Evolutionary conservation across 768 basidiomycete species (phyloP).

Genomic region (Russula brevipes): DNA sequence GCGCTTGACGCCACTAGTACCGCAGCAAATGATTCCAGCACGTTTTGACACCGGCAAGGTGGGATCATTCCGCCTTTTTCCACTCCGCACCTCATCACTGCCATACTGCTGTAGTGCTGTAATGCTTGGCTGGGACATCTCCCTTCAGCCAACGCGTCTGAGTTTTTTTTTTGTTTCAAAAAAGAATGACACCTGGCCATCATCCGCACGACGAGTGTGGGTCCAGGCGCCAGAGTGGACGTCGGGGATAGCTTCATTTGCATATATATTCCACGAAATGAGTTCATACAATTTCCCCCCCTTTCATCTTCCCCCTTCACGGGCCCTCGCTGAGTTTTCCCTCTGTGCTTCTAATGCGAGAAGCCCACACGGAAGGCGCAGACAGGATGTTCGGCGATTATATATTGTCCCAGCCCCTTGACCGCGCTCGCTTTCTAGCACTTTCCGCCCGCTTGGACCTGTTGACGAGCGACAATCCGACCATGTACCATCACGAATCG

Average conservation of each 20-base stretch:
- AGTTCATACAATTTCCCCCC: not conserved
- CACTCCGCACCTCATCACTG: slow-evolving; percentile 1
- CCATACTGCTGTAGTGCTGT: slow-evolving; percentile 1
- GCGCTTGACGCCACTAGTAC: not conserved
- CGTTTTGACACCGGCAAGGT: not conserved
- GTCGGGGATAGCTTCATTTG: not conserved
- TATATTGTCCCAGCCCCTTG: not conserved
- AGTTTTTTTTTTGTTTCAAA: not conserved
- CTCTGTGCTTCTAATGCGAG: not conserved
- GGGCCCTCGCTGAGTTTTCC: slow-evolving; percentile 13
- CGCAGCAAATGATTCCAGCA: not conserved
- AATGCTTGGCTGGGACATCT: not conserved
- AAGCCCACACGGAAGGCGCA: not conserved
- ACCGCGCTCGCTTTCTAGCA: slow-evolving; percentile 1
- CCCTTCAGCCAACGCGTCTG: not conserved
- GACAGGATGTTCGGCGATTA: not conserved
- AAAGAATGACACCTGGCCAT: too few relatives aligned
- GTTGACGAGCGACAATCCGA: not conserved
- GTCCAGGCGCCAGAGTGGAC: not conserved
- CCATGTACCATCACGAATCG: not conserved
- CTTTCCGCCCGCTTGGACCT: not conserved
- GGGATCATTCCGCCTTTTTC: not conserved
- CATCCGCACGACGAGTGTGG: too few relatives aligned
- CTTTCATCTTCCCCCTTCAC: not conserved
- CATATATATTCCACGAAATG: not conserved